These are phyloP conservation scores for Talaromyces verruculosus DNA, from an alignment of 2,329 filamentous ascomycete species.

Conservation along the genomic window DNA sequence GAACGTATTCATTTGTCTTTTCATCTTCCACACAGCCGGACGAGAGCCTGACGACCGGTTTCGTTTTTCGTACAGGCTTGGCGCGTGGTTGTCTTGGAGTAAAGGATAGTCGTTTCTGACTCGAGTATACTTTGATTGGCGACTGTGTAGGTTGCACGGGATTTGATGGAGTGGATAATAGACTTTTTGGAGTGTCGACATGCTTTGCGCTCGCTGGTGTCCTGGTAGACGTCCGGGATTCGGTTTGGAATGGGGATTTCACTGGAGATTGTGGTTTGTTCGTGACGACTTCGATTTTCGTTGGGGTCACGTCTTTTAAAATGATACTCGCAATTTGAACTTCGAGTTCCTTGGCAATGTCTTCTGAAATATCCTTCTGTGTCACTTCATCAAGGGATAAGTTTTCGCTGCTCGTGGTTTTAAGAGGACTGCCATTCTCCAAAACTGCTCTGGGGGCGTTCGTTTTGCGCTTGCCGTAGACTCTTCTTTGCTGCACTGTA, in stretches of 20 bases:
- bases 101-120: slow-evolving; percentile 19
- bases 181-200: neutral
- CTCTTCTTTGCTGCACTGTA: slow-evolving; percentile 19
- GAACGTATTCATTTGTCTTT: slow-evolving; percentile 38
- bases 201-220: slow-evolving; percentile 1
- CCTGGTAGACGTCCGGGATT: neutral
- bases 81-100: slow-evolving; percentile 21
- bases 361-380: slow-evolving; percentile 26
- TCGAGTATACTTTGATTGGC: neutral
- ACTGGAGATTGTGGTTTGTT: neutral
- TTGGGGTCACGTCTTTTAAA: slow-evolving; percentile 21
- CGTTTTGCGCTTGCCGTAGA: slow-evolving; percentile 23
- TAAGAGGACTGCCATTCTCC: slow-evolving; percentile 22
- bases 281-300: neutral
- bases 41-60: slow-evolving; percentile 28
- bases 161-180: slow-evolving; percentile 1
- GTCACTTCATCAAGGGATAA: neutral
- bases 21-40: slow-evolving; percentile 37
- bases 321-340: slow-evolving; percentile 31
- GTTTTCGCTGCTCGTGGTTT: neutral
- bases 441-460: slow-evolving; percentile 23
- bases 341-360: slow-evolving; percentile 24
- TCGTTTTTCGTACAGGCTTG: slow-evolving; percentile 22
- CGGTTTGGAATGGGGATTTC: neutral
- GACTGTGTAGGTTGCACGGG: neutral